phyloP scores from a whole-genome alignment of 2,329 filamentous ascomycete genomes.

The Fusarium setosum region DNA sequence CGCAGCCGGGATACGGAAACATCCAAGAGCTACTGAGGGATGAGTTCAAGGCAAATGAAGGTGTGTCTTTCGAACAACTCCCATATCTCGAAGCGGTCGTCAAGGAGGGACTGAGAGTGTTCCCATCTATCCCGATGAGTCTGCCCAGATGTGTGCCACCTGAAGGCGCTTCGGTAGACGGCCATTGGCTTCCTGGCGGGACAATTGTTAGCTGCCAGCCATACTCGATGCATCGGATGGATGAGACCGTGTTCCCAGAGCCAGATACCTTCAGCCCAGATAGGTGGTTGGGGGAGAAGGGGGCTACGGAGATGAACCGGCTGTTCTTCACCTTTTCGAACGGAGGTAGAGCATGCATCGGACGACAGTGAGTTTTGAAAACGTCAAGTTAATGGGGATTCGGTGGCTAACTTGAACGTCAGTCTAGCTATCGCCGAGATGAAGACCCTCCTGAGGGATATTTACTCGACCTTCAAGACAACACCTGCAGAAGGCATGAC shows the following conservation, averaged over 20 bases:
- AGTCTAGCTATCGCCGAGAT: slow-evolving; percentile 32
- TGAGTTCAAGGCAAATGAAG: slow-evolving; percentile 5
- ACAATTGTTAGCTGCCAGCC: slow-evolving; percentile 31
- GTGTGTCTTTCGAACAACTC: slow-evolving; percentile 5
- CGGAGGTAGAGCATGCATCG: slow-evolving; percentile 28
- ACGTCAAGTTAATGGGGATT: accelerated
- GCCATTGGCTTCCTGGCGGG: slow-evolving; percentile 21
- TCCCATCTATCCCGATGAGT: slow-evolving; percentile 24
- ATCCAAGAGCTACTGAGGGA: slow-evolving; percentile 1
- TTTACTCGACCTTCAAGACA: slow-evolving; percentile 19
- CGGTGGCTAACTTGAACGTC: neutral
- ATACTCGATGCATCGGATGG: slow-evolving; percentile 25
- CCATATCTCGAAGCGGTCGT: slow-evolving; percentile 28
- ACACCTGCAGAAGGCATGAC: neutral
- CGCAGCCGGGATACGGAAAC: slow-evolving; percentile 17
- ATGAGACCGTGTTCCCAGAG: slow-evolving; percentile 6
- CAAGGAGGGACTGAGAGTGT: slow-evolving; percentile 26
- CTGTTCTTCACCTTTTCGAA: slow-evolving; percentile 29
- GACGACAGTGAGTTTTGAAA: slow-evolving; percentile 30
- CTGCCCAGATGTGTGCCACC: slow-evolving; percentile 21
- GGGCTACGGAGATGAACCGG: slow-evolving; percentile 6
- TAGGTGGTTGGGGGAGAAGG: slow-evolving; percentile 22
- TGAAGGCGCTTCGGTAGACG: slow-evolving; percentile 6
- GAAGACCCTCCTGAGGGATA: slow-evolving; percentile 21
- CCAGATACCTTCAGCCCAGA: slow-evolving; percentile 22